Percentiles rank a stretch among this genome's conserved stretches.
Evolutionary conservation across 192 early-diverging fungal species (phyloP).

Genomic region (Backusella circina): DNA sequence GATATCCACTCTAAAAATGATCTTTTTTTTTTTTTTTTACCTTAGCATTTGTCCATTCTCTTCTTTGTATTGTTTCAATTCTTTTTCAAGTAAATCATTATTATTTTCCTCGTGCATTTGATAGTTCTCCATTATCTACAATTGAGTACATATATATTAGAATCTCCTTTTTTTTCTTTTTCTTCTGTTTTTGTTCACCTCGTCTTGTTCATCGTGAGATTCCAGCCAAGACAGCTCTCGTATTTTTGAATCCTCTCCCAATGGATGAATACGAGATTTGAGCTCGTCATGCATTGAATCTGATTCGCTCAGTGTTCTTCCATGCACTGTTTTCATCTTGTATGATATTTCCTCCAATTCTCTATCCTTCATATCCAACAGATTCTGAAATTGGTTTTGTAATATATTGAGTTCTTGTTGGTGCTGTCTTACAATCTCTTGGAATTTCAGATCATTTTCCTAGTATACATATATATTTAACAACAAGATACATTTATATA

Average conservation of each 20-base stretch:
- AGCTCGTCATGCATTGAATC: neutral
- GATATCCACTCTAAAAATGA: no score
- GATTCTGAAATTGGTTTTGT: constrained; percentile 24
- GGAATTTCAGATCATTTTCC: constrained; percentile 5
- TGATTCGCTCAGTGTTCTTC: constrained; percentile 14
- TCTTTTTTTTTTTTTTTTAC: no score
- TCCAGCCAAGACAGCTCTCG: neutral
- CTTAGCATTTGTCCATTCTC: constrained; percentile 19
- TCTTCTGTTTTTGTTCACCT: neutral
- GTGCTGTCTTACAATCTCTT: constrained; percentile 21
- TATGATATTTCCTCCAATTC: neutral
- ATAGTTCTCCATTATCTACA: neutral
- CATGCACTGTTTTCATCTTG: constrained; percentile 17
- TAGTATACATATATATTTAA: neutral
- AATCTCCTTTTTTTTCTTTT: no score
- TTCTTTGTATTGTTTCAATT: constrained; percentile 2
- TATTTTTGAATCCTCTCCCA: neutral
- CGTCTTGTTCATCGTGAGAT: neutral
- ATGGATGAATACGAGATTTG: neutral
- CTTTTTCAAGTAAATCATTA: constrained; percentile 1
- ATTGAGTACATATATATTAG: neutral
- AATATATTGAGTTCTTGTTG: constrained; percentile 22
- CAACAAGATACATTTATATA: no score
- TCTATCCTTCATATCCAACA: constrained; percentile 23
- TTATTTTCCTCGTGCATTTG: neutral